Conservation (phyloP, 1,284 basidiomycete genomes). For the Tilletia caries region DNA sequence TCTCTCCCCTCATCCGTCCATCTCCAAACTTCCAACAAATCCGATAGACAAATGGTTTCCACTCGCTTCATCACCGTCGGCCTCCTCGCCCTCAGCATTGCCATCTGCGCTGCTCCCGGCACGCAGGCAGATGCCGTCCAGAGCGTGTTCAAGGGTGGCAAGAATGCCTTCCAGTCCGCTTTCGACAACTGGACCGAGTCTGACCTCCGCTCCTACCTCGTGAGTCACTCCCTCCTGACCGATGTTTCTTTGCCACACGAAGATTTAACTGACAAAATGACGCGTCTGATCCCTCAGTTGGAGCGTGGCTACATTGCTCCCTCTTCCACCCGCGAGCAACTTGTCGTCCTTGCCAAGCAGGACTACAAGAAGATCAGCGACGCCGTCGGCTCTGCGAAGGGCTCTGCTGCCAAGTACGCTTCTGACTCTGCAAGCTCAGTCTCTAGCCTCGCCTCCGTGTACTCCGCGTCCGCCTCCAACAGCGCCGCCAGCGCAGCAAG, state of each 20-base stretch:
- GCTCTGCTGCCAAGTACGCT: background rate
- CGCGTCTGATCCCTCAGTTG: conserved; percentile 18
- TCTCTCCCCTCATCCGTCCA: background rate
- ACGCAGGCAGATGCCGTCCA: conserved; percentile 37
- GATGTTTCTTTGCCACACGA: background rate
- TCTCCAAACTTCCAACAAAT: background rate
- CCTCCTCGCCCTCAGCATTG: conserved; percentile 41
- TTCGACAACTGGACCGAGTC: conserved; percentile 47
- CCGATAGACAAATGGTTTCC: conserved; percentile 28
- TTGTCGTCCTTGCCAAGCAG: conserved; percentile 43
- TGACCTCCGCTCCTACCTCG: conserved; percentile 46
- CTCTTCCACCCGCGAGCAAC: conserved; percentile 43
- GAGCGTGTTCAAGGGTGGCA: conserved; percentile 37
- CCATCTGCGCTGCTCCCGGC: conserved; percentile 33
- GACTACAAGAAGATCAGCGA: conserved; percentile 39
- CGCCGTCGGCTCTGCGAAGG: background rate
- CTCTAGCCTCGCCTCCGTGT: conserved; percentile 22
- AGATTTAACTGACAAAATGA: background rate
- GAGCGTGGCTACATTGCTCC: conserved; percentile 51
- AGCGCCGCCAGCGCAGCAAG: conserved; percentile 19
- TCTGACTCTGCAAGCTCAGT: conserved; percentile 11
- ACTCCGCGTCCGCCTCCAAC: conserved; percentile 22
- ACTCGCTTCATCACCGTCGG: conserved; percentile 42
- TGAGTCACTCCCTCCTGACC: background rate
- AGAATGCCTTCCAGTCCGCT: conserved; percentile 43